Conservation (phyloP, 257 asterid species). For the Jacaranda mimosifolia region DNA sequence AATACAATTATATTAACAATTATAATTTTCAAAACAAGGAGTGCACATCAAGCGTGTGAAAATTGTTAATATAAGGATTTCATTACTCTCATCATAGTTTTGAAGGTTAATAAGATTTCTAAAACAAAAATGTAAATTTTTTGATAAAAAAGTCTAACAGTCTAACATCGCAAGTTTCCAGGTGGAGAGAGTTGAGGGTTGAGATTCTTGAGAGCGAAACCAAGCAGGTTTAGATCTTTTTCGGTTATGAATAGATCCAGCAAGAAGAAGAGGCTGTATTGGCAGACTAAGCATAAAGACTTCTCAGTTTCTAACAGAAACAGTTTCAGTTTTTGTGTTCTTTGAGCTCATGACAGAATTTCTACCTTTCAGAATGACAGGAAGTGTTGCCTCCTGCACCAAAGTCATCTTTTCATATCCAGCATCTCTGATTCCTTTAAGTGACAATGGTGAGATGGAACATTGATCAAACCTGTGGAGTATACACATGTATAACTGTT, state of each 20-base stretch:
- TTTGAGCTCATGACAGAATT: neutral
- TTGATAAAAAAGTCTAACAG: neutral
- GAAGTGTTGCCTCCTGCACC: slow-evolving; percentile 97
- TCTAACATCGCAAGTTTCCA: too few relatives aligned
- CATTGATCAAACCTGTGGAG: slow-evolving; percentile 81
- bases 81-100: too few relatives aligned
- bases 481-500: slow-evolving; percentile 9
- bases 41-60: too few relatives aligned
- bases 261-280: neutral
- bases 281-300: slow-evolving; percentile 14
- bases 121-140: too few relatives aligned
- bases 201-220: too few relatives aligned
- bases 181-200: too few relatives aligned
- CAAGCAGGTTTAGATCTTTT: neutral
- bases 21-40: too few relatives aligned
- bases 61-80: too few relatives aligned
- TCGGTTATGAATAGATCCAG: neutral
- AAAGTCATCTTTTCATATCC: slow-evolving; percentile 91
- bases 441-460: slow-evolving; percentile 73
- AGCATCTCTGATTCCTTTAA: slow-evolving; percentile 89
- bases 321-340: slow-evolving; percentile 2
- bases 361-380: slow-evolving; percentile 82
- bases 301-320: slow-evolving; percentile 5
- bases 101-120: too few relatives aligned
- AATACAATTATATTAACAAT: too few relatives aligned